Base-by-base conservation (phyloP, 257 asterid species). In the Oldenlandia corymbosa region DNA sequence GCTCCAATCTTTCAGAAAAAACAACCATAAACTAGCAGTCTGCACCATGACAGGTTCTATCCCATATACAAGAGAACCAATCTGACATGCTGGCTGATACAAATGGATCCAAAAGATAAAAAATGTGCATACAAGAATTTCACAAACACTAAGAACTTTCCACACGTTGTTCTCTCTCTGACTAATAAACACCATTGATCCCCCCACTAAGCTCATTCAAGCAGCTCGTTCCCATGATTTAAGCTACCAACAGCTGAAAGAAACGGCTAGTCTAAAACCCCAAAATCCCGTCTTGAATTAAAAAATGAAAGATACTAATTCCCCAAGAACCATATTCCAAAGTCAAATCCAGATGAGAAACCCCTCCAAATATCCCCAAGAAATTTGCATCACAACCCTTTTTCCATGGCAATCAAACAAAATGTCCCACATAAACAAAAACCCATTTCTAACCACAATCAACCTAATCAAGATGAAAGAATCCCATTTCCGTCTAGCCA, bases 401-500 rank as follows among this genome's bases (percentile, higher is more conserved):
- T 61, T 47, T 27, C 43, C 51, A 21, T 50, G 8, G 14, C 23
- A 46, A 28, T 50, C 27, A 34, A 60, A 52, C 34, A 37, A 34
- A 58, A 48, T 24, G 3, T 8, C 46, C 27, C 48, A 9, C 36
- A 20, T 27, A 58, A 23, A 58, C n/a, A 31, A 69, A 14, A 69
- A 6, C 36, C 27, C 63, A 60, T 26, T 42, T 52, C 56, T 17
- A 30, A 8, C 42, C 17, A 60, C 17, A 3, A 36, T 37, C 51
- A 24, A 51, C 37, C 10, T 34, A 65, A 2, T n/a, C 26, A 41
- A 11, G 36, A 53, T 20, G 10, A 45, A 17, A 2, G 32, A 42
- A 54, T 62, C 65, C 64, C 30, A 27, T 47, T 41, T 24, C 51
- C 37, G 28, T 28, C n/a, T n/a, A n/a, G n/a, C 54, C 32, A 30